These are phyloP conservation scores for Kodamaea sp. DNA, from an alignment of 1,139 yeast genomes.

Conservation along the genomic window DNA sequence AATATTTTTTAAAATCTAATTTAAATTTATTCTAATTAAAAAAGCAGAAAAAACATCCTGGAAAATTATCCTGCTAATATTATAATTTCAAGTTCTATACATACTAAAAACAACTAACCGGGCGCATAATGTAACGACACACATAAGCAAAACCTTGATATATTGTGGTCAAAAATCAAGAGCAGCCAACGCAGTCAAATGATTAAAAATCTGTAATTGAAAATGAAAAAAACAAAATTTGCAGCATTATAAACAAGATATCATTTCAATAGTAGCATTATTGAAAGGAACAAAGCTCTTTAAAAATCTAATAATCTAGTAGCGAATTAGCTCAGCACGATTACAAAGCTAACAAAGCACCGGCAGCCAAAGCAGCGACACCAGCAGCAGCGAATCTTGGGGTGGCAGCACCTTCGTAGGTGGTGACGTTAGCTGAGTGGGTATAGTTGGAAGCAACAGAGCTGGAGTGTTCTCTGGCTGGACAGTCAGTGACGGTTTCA, in stretches of 20 bases:
- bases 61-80: too few species aligned
- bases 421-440: slow-evolving; percentile 17
- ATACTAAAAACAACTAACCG: slow-evolving; percentile 4
- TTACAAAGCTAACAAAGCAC: slow-evolving; percentile 34
- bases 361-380: slow-evolving; percentile 30
- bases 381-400: slow-evolving; percentile 24
- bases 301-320: slow-evolving; percentile 4
- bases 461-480: slow-evolving; percentile 15
- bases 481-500: slow-evolving; percentile 24
- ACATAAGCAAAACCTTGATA: slow-evolving; percentile 3
- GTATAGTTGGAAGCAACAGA: slow-evolving; percentile 25
- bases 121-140: slow-evolving; percentile 5
- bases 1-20: too few species aligned
- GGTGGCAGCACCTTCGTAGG: slow-evolving; percentile 24
- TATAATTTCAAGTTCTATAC: too few species aligned
- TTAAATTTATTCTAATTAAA: too few species aligned
- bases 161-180: slow-evolving; percentile 2
- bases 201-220: background rate
- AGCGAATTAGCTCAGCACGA: slow-evolving; percentile 8
- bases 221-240: background rate
- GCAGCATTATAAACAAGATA: background rate
- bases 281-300: slow-evolving; percentile 2
- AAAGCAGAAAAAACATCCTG: too few species aligned
- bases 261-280: slow-evolving; percentile 8
- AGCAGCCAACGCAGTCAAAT: slow-evolving; percentile 5